phyloP scores from a whole-genome alignment of 2,329 filamentous ascomycete species.

The Alternaria metachromatica region DNA sequence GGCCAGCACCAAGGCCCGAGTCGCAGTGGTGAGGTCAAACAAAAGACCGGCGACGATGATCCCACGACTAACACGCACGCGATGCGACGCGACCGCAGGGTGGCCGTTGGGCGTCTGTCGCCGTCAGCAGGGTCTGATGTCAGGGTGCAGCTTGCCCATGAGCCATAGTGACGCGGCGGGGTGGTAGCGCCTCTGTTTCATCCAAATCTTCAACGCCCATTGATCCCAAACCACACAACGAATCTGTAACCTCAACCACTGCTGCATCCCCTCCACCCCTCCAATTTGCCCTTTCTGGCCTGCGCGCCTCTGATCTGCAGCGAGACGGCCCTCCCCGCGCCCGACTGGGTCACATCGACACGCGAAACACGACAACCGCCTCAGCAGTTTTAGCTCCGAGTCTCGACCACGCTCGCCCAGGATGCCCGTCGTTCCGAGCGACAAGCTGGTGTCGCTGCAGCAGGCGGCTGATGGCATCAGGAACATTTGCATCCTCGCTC shows the following conservation, averaged over 20 bases:
- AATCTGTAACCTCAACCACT: constrained; percentile 1
- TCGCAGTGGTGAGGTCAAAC: neutral
- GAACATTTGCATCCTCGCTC: constrained; percentile 60
- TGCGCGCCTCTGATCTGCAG: neutral
- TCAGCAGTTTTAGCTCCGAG: neutral
- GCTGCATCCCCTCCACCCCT: constrained; percentile 9
- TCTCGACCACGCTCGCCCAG: neutral
- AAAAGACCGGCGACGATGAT: neutral
- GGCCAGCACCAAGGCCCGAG: neutral
- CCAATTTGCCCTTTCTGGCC: constrained; percentile 1
- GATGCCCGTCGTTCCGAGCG: constrained; percentile 92
- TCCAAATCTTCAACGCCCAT: constrained; percentile 24
- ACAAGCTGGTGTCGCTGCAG: constrained; percentile 90
- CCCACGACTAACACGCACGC: neutral
- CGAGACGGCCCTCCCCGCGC: constrained; percentile 14
- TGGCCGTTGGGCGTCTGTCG: neutral
- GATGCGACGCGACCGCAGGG: neutral
- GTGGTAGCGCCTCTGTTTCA: constrained; percentile 11
- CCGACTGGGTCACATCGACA: neutral
- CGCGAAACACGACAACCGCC: constrained; percentile 3
- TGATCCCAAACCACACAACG: constrained; percentile 13
- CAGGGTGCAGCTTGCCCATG: constrained; percentile 7
- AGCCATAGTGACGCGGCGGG: constrained; percentile 13
- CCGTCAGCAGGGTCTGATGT: constrained; percentile 7
- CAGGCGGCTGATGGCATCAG: constrained; percentile 85